Base-by-base conservation (phyloP, 2,329 filamentous ascomycete genomes). In the Polychaeton citri region DNA sequence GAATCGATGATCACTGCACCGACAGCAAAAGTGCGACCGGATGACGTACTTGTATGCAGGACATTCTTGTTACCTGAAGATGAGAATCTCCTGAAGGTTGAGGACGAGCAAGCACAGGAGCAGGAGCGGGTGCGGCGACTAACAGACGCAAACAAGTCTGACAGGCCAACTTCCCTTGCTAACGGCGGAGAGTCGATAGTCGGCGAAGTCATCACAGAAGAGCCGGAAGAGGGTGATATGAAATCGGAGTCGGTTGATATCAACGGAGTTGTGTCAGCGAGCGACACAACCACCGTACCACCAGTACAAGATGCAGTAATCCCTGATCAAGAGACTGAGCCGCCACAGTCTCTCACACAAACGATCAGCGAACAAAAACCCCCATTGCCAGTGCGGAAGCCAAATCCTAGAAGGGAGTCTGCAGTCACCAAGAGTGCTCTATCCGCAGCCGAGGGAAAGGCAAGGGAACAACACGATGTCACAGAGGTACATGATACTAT, bases 401-500 rank as follows among this genome's bases (percentile, higher is more conserved):
- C 24, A 28, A 17, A 13, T 10, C 48, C 57, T 12, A 30, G 51
- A 26, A 41, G 48, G 26, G 38, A 48, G 38, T 48, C 49, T 21
- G 46, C 44, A 19, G 39, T 41, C 21, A 37, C 38, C 16, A 43
- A 47, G 36, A 42, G 52, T 26, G 47, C 47, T 3, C 49, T 69
- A 16, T 64, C 68, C 21, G 64, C 69, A 37, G 65, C 74, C 4
- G 67, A 76, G 46, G 64, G 71, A 30, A 71, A 71, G 13, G 71
- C 84, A 21, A 52, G 40, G 35, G 33, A 52, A 34, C 90, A 98
- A 53, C 87, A 98, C 60, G 90, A 98, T 59, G 88, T 95, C 4
- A 86, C 86, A 9, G 90, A 98, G 59, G 88, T 95, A 32, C 87
- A 95, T 63, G 85, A 85, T 39, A 90, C 88, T 50, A 82, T 94